A percentile compares a stretch with the other conserved stretches of the same genome.
Conservation (phyloP, 805 yeast species). For the Pichia cabralensis region DNA sequence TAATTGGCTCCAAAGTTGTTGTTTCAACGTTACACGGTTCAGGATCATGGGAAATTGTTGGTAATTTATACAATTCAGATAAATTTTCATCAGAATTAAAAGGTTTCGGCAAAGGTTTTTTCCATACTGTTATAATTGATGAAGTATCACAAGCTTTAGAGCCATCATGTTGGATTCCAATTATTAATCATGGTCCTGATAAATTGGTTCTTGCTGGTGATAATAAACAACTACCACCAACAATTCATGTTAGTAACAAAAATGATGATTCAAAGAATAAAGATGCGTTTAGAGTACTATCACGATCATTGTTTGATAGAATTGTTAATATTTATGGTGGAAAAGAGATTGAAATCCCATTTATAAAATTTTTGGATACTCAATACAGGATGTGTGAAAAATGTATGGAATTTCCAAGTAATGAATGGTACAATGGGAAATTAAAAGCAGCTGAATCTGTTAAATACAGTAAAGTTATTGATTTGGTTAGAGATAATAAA, state of each 20-base stretch:
- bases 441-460: constrained; percentile 57
- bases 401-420: constrained; percentile 74
- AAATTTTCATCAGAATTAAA: constrained; percentile 9
- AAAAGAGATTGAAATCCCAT: constrained; percentile 25
- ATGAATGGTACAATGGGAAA: constrained; percentile 49
- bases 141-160: constrained; percentile 93
- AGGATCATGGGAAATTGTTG: constrained; percentile 59
- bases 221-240: constrained; percentile 85
- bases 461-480: constrained; percentile 38
- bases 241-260: constrained; percentile 40
- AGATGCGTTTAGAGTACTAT: constrained; percentile 36
- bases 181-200: constrained; percentile 52
- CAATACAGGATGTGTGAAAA: constrained; percentile 82
- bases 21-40: constrained; percentile 85
- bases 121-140: constrained; percentile 81
- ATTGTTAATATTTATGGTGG: constrained; percentile 40
- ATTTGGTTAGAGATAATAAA: constrained; percentile 27
- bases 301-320: constrained; percentile 73
- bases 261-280: constrained; percentile 12
- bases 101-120: constrained; percentile 24
- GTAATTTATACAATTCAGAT: constrained; percentile 28
- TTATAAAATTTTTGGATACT: constrained; percentile 49
- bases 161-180: constrained; percentile 95
- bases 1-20: constrained; percentile 56
- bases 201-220: constrained; percentile 85